Base-by-base conservation (phyloP, 768 basidiomycete species). In the Cystoderma amianthinum region DNA sequence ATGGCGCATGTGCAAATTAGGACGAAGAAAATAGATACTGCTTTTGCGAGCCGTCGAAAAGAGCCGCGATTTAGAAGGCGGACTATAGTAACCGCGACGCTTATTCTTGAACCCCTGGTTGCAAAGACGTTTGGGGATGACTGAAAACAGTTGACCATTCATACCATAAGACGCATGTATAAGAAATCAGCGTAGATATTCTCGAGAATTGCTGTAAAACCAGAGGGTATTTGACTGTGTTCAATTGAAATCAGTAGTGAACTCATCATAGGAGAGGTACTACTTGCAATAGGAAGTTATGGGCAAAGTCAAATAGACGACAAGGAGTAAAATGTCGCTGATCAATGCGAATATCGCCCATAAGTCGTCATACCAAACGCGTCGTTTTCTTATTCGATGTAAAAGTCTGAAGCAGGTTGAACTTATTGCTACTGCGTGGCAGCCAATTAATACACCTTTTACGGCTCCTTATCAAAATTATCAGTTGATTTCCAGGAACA, bases 11-110 rank as follows among this genome's bases (percentile, higher is more conserved):
- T 2, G 24, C 43, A 48, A 2, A 44, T 23, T 5, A 46, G 3
- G 3, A 37, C 44, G 32, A 54, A 51, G 12, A 47, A 4, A 20
- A 45, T 22, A 0, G 45, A 36, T 1, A 44, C 41, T 6, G 16
- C 35, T 17, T 51, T 51, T 3, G 49, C 41, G 32, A 44, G 23
- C 4, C 17, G 39, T 4, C 53, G 51, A 25, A 48, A 40, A 15
- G 16, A 34, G 17, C 49, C 49, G 4, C 43, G 39, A 3, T 46
- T 44, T 23, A 50, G 43, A 17, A 57, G 37, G 19, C 55, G 35
- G 9, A 54, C 48, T n/a, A 57, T 51, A 1, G 51, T 50, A 10
- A 54, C 49, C n/a, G 53, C 53, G 18, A 57, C 20, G 17, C 47
- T 48, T 2, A 43, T 15, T 7, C 48, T 36, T 3, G 47, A 38